These are phyloP conservation scores for Suhomyces bolitotheri DNA, from an alignment of 1,139 yeast species.

Conservation along the genomic window DNA sequence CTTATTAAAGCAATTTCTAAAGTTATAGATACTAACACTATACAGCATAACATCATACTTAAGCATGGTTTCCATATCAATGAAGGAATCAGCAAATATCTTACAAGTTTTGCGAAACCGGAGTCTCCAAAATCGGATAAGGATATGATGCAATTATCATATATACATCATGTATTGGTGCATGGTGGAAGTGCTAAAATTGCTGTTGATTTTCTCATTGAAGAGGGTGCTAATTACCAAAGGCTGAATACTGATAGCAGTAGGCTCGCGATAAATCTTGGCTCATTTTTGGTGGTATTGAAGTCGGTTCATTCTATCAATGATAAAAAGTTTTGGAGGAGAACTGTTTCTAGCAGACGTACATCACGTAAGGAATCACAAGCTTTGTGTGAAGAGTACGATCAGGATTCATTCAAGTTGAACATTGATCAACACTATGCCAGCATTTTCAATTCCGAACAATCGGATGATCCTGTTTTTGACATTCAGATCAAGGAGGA, in stretches of 20 bases:
- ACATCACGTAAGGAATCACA: background rate
- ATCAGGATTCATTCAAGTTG: conserved; percentile 10
- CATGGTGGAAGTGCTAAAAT: conserved; percentile 7
- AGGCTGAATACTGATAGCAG: conserved; percentile 29
- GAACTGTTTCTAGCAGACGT: conserved; percentile 9
- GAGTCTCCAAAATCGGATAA: conserved; percentile 1
- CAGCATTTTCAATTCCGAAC: conserved; percentile 16
- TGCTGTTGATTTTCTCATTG: conserved; percentile 18
- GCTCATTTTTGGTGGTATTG: conserved; percentile 24
- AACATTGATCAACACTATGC: conserved; percentile 17
- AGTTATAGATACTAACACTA: conserved; percentile 16
- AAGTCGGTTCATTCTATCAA: conserved; percentile 19
- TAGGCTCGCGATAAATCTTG: conserved; percentile 30
- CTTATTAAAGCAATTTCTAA: conserved; percentile 17
- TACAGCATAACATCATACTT: conserved; percentile 5
- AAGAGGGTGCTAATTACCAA: conserved; percentile 23
- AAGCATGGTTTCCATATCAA: conserved; percentile 6
- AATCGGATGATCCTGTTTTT: conserved; percentile 10
- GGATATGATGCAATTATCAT: conserved; percentile 4
- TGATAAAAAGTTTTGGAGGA: conserved; percentile 30
- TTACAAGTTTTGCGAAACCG: conserved; percentile 9
- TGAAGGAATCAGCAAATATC: conserved; percentile 11
- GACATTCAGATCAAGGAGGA: conserved; percentile 13
- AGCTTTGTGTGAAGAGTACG: background rate
- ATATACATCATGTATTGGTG: conserved; percentile 3